Evolutionary conservation across 345 rosid genomes (phyloP), one percentile per base, ranked within the genome.

Genomic region (Salix exigua): DNA sequence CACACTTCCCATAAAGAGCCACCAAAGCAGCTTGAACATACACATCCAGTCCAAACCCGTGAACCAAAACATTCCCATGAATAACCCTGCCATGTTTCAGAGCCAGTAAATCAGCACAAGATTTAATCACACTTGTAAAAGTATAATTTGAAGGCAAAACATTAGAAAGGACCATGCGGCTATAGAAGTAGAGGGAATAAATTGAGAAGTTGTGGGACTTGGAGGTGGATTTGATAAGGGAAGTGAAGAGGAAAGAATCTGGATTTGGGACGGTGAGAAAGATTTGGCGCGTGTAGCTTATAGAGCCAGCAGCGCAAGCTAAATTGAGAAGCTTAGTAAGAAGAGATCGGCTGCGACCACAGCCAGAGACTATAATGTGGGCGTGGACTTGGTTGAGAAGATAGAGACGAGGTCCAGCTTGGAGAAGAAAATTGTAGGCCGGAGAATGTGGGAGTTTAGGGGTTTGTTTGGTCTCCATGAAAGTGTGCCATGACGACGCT

Each of bases 241-340:
- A 80, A 70, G 85, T 88, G 81, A 90, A 90, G 81, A 93, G 90
- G 75, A 95, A 89, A 0, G 91, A 82, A 61, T 95, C 99, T 1
- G 95, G 93, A 35, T 83, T 66, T 31, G 91, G 77, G 9, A 92
- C 86, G 33, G 86, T 81, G 71, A 82, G 84, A 79, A 89, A 91
- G 70, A 95, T 79, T 51, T 74, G 85, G 21, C 71, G 89, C 7
- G 87, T 73, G 77, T 91, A 91, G 61, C 66, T 21, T 31, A 90
- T 66, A 76, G 95, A 88, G 64, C 88, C 85, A 40, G 92, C 86
- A 2, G 90, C 82, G 77, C 82, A 88, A 78, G 88, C 89, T 9
- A 93, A 83, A 73, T 87, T 88, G 48, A 91, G 77, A 80, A 93
- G 91, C 83, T 91, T 90, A 73, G 99, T 93, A 73, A 91, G 83